Evolutionary conservation across 2,329 filamentous ascomycete genomes (phyloP).

Genomic region (Bipolaris bicolor): DNA sequence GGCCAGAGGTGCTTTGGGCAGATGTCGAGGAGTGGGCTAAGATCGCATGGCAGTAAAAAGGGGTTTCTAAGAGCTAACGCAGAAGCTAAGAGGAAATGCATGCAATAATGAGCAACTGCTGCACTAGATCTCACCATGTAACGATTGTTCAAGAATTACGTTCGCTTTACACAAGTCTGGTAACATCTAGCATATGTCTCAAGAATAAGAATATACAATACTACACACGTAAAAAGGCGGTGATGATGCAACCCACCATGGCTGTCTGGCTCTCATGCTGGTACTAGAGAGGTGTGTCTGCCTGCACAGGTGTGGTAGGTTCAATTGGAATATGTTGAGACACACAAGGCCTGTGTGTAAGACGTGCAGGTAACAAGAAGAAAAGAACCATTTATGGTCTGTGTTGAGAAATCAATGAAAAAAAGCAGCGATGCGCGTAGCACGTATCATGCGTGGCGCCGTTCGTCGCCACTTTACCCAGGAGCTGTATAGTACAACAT

Average conservation of each 20-base stretch:
- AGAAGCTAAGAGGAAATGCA: no score
- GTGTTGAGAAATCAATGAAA: neutral
- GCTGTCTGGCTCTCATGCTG: no score
- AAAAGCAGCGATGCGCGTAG: neutral
- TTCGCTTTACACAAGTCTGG: no score
- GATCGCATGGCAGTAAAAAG: conserved; percentile 39
- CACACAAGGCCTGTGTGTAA: neutral
- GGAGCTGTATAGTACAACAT: neutral
- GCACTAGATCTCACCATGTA: no score
- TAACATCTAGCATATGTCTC: no score
- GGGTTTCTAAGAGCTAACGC: neutral
- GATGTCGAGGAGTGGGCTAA: conserved; percentile 55
- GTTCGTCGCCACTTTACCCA: neutral
- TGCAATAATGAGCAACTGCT: no score
- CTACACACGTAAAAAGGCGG: no score
- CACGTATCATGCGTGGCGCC: neutral
- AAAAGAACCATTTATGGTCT: neutral
- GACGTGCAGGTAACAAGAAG: neutral
- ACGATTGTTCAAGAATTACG: no score
- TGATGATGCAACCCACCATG: no score
- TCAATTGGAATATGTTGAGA: neutral
- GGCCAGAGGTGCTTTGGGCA: conserved; percentile 49
- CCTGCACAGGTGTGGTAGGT: neutral
- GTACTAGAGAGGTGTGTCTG: no score
- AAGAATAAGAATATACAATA: no score